Evolutionary conservation across 148 eudicot genomes (phyloP), one percentile per base, ranked within the genome.

Genomic region (Heliosperma pusillum): DNA sequence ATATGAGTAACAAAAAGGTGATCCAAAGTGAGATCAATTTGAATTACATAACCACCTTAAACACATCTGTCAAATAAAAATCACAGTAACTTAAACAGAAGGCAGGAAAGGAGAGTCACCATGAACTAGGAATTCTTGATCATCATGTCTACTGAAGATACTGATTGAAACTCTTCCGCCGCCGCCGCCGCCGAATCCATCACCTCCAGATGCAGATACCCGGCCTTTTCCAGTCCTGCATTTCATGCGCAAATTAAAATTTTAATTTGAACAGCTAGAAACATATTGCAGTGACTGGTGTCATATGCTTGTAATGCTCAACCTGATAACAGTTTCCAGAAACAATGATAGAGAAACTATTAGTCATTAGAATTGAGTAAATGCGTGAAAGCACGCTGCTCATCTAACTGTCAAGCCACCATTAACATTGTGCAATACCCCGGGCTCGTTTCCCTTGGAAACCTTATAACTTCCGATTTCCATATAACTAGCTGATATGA

Each of bases 161-260:
- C 84, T 63, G 27, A 89, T 80, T 72, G 89, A 86, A 29, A 94
- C 89, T 86, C 98, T 94, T 86, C 98, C 98, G 77, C 92, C 98
- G 24, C 96, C 96, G 19, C 98, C 98, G 58, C 98, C 98, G 44
- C 90, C 98, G 85, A 91, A 91, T 74, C 98, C 98, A 81, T 88
- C 85, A 73, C 98, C 98, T 77, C 98, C 98, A 66, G 86, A 83
- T 58, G 97, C 97, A 86, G 88, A 86, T 61, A 88, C 75, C 74
- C 79, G 84, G 68, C 97, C 96, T 82, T 81, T 78, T 76, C 98
- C 98, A 33, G 77, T 84, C 97, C 98, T 94, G 93, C 77, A 73
- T 82, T 76, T 73, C 42, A 64, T 55, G 69, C 53, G 30, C 17
- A 59, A 42, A 72, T 45, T 15, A 53, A 26, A 50, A 70, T 70